phyloP scores from a whole-genome alignment of 805 yeast species.

The Diddensiella caesifluorescens region DNA sequence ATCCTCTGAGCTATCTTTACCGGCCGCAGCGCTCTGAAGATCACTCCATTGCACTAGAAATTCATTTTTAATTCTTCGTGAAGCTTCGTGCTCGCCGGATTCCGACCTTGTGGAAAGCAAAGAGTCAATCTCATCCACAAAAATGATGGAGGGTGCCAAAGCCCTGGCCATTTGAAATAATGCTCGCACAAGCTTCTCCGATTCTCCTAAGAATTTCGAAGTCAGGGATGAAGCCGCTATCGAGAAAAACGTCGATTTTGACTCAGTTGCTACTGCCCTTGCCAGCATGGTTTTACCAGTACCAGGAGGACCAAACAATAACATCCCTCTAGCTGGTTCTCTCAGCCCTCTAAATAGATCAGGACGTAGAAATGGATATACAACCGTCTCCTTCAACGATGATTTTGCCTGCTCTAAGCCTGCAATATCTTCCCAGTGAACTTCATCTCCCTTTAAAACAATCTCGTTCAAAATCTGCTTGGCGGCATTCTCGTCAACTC shows the following conservation, averaged over 20 bases:
- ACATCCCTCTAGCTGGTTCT: conserved; percentile 96
- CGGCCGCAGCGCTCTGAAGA: conserved; percentile 80
- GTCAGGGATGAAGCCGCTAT: conserved; percentile 87
- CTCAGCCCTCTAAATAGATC: conserved; percentile 85
- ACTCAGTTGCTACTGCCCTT: conserved; percentile 92
- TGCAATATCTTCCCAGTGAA: conserved; percentile 92
- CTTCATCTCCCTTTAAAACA: conserved; percentile 83
- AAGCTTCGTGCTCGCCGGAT: conserved; percentile 76
- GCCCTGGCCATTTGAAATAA: conserved; percentile 78
- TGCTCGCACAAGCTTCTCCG: conserved; percentile 89
- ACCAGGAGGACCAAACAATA: conserved; percentile 97
- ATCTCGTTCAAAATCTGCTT: conserved; percentile 83
- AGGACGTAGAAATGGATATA: conserved; percentile 90
- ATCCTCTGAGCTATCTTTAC: conserved; percentile 48
- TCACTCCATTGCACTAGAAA: conserved; percentile 94
- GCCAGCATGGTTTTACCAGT: conserved; percentile 98
- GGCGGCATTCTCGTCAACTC: conserved; percentile 76
- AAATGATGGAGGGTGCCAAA: conserved; percentile 87
- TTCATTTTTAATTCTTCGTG: conserved; percentile 86
- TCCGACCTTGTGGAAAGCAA: conserved; percentile 74
- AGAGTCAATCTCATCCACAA: conserved; percentile 95
- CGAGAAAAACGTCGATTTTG: conserved; percentile 86
- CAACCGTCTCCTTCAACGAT: conserved; percentile 89
- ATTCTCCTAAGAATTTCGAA: conserved; percentile 78
- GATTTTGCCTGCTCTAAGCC: conserved; percentile 86